Percentiles rank a stretch among this genome's conserved stretches.
These are phyloP conservation scores for Termitomyces sp. DNA, from an alignment of 768 basidiomycete genomes.

Conservation along the genomic window DNA sequence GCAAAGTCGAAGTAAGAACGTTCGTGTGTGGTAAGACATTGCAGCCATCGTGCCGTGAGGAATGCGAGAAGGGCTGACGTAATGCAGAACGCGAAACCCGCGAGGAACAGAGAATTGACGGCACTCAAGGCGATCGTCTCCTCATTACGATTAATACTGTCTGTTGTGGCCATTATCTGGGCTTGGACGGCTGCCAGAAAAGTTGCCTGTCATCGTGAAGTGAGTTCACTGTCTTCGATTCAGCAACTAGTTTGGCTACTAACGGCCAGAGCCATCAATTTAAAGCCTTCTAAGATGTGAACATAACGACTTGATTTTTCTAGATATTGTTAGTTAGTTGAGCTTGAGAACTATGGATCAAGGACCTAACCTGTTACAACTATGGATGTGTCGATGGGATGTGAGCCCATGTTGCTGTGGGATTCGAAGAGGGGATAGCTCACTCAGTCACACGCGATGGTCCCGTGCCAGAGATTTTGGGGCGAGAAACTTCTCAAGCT, in stretches of 20 bases:
- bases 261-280: background rate
- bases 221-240: background rate
- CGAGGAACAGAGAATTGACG: background rate
- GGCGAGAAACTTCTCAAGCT: background rate
- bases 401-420: background rate
- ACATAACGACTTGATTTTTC: background rate
- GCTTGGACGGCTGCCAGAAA: background rate
- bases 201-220: background rate
- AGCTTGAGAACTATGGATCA: background rate
- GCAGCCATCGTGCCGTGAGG: background rate
- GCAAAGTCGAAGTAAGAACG: background rate
- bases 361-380: background rate
- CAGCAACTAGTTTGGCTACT: background rate
- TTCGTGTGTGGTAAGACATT: background rate
- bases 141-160: background rate
- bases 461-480: background rate
- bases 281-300: background rate
- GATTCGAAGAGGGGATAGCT: background rate
- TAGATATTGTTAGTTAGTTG: too few species aligned
- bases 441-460: background rate
- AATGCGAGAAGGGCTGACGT: background rate
- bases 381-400: background rate
- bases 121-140: background rate
- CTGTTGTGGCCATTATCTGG: background rate
- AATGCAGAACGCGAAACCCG: background rate